Percentiles rank a stretch among this genome's conserved stretches.
Evolutionary conservation across 495 filamentous ascomycete species (phyloP).

Genomic region (Friedmanniomyces endolithicus): DNA sequence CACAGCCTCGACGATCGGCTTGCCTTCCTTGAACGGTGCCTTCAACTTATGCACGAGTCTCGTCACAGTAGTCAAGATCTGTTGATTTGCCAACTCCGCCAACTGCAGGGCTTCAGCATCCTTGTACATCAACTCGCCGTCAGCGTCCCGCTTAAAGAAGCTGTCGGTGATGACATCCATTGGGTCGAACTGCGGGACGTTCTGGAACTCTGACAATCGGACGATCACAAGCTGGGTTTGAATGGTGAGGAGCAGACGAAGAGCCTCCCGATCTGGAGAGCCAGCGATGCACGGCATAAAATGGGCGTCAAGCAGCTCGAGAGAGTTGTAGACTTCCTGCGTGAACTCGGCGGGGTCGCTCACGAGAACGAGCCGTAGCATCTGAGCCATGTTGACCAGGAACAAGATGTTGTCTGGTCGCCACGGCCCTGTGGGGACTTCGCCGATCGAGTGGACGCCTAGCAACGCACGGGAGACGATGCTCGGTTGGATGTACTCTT

Average conservation of each 20-base stretch:
- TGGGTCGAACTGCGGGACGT: constrained; percentile 3
- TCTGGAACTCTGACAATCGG: background rate
- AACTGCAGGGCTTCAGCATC: constrained; percentile 3
- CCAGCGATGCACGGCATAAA: constrained; percentile 10
- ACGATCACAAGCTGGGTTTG: constrained; percentile 6
- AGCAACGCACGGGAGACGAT: constrained; percentile 17
- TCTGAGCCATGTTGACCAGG: constrained; percentile 18
- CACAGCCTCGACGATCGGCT: background rate
- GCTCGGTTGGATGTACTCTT: constrained; percentile 14
- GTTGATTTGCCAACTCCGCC: background rate
- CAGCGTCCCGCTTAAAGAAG: constrained; percentile 8
- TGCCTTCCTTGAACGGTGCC: background rate
- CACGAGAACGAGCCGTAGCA: constrained; percentile 7
- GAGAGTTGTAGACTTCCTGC: background rate
- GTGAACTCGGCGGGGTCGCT: background rate
- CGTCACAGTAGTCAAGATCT: background rate
- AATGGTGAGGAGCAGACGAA: background rate
- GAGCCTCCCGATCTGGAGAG: background rate
- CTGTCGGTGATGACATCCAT: background rate
- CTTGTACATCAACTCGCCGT: constrained; percentile 2
- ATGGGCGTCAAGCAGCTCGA: background rate
- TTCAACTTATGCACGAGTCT: background rate
- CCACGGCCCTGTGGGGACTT: constrained; percentile 11
- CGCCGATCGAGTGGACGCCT: constrained; percentile 1
- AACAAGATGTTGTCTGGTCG: constrained; percentile 19